Conservation (phyloP, 2,329 filamentous ascomycete genomes). For the Ampelomyces quisqualis region DNA sequence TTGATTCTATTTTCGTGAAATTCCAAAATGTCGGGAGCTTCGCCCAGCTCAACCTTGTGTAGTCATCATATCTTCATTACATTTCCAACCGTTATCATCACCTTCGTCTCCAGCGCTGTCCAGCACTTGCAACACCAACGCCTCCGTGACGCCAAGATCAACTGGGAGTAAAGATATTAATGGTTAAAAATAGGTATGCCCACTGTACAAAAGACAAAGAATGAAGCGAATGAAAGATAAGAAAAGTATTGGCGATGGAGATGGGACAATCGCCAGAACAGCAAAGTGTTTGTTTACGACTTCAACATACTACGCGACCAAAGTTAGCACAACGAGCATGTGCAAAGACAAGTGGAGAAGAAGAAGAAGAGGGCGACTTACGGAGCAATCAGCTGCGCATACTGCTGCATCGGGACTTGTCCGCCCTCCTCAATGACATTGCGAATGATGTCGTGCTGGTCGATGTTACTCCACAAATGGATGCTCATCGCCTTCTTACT, state of each 20-base stretch:
- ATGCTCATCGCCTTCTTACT: slow-evolving; percentile 46
- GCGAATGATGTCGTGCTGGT: slow-evolving; percentile 38
- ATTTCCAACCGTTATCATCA: slow-evolving; percentile 1
- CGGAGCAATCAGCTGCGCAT: slow-evolving; percentile 40
- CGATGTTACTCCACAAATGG: slow-evolving; percentile 43
- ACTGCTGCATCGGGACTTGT: slow-evolving; percentile 36
- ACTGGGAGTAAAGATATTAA: neutral
- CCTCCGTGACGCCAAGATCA: slow-evolving; percentile 1
- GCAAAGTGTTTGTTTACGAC: slow-evolving; percentile 19
- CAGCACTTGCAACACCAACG: neutral
- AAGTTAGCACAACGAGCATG: slow-evolving; percentile 2
- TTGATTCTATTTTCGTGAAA: slow-evolving; percentile 1
- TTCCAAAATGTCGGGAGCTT: neutral
- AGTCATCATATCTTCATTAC: slow-evolving; percentile 2
- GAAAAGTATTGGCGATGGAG: no score
- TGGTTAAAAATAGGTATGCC: no score
- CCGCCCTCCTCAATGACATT: slow-evolving; percentile 39
- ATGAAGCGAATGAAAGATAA: neutral
- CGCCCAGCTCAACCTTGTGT: neutral
- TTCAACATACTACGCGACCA: slow-evolving; percentile 30
- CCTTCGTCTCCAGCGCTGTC: no score
- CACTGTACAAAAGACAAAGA: slow-evolving; percentile 1
- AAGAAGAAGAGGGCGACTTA: slow-evolving; percentile 18
- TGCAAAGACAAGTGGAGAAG: neutral
- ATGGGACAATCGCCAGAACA: neutral